A percentile compares a stretch with the other conserved stretches of the same genome.
Evolutionary conservation across 306 rosid genomes (phyloP).

Genomic region (Lablab purpureus): DNA sequence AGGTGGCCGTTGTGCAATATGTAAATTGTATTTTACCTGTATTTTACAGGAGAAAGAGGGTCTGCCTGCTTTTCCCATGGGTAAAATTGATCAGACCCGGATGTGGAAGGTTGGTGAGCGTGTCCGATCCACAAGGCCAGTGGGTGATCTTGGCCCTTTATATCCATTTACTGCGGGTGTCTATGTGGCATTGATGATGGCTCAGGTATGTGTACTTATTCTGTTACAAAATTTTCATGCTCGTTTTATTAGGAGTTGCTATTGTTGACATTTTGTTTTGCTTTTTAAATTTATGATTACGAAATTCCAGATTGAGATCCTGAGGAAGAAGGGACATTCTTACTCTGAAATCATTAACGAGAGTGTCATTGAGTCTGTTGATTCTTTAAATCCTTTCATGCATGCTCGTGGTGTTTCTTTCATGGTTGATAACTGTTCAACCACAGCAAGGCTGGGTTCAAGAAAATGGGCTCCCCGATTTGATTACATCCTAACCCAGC

Average conservation of each 20-base stretch:
- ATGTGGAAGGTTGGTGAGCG: conserved; percentile 99
- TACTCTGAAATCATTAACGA: conserved; percentile 96
- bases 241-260: background rate
- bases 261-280: conserved; percentile 4
- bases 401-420: conserved; percentile 99
- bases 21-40: conserved; percentile 33
- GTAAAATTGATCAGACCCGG: conserved; percentile 95
- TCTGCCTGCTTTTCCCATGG: conserved; percentile 98
- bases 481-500: conserved; percentile 88
- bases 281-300: background rate
- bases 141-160: conserved; percentile 93
- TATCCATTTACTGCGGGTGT: conserved; percentile 98
- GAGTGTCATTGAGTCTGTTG: conserved; percentile 95
- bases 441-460: conserved; percentile 98
- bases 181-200: conserved; percentile 98
- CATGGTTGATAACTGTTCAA: conserved; percentile 98
- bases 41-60: conserved; percentile 92
- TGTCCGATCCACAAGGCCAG: conserved; percentile 80
- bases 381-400: conserved; percentile 98
- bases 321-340: conserved; percentile 97
- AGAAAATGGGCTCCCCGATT: conserved; percentile 99
- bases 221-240: conserved; percentile 12
- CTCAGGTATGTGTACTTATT: conserved; percentile 67
- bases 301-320: conserved; percentile 79
- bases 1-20: background rate